Evolutionary conservation across 2,329 filamentous ascomycete species (phyloP), one percentile per base, ranked within the genome.

Genomic region (Phaeosphaeria sp.): DNA sequence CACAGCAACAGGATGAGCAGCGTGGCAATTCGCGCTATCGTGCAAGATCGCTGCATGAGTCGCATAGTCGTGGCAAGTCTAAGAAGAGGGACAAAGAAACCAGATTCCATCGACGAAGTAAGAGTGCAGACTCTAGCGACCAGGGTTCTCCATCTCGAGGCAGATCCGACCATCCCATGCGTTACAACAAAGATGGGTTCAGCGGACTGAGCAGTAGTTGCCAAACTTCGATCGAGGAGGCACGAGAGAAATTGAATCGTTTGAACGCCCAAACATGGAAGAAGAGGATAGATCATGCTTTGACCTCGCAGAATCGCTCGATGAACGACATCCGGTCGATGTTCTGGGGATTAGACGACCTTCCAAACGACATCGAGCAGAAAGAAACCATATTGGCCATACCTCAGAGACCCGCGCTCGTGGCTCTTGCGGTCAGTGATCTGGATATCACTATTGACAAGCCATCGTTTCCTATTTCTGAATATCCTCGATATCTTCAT

Each of bases 231-330:
- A 86, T 92, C 42, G 85, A 89, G 13, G 90, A 95, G 64, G 95
- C 95, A 6, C 87, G 89, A 69, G 83, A 88, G 51, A 90, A 86
- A 66, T 82, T 99, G 13, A 85, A 95, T 68, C 82, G 87, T 53
- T 88, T 96, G 71, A 96, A 98, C 76, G 87, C 94, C 2, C 89
- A 92, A 68, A 93, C 91, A 55, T 99, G 95, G 95, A 97, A 92
- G 77, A 88, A 87, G 71, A 89, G 94, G 17, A 97, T 99, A 60
- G 92, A 97, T 70, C 85, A 87, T 51, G 88, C 89, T 24, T 88
- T 91, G 69, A 79, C 82, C 20, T 86, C 88, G 61, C 89, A 93
- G 50, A 89, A 86, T 57, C 84, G 86, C 30, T 87, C 87, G n/a
- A 91, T 94, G 75, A 89, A 87, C 62, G 92, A 96, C 58, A 84